Evolutionary conservation across 139 green algal species (phyloP), one percentile per base, ranked within the genome.

Genomic region (Chlamydomonas asymmetrica): DNA sequence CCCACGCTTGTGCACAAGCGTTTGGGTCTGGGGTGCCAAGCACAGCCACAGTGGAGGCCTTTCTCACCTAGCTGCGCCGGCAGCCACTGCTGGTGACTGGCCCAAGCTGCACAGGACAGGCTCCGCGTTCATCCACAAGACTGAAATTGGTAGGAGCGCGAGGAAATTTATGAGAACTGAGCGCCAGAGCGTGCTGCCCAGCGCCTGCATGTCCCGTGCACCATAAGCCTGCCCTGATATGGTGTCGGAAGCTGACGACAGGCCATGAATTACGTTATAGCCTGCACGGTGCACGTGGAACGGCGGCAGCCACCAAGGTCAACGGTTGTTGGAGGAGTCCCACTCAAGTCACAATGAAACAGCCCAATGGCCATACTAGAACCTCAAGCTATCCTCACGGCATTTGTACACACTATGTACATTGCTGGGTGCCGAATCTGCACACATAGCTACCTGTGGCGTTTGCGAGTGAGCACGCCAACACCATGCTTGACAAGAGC

Each of bases 91-190:
- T 23, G 63, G 70, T 7, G 29, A 2, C 56, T 83, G 77, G 3
- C 70, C 77, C 70, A 83, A 70, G 2, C 20, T 32, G 13, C 23
- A 31, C 3, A 83, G 71, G 16, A 83, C 49, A 9, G 27, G 38
- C 65, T 83, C 78, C 23, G 71, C 71, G 41, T 76, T 61, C 56
- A 54, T 41, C 78, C 78, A 83, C 22, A 67, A 54, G 35, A 37
- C 37, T 2, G 63, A 64, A 57, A 83, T 69, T 54, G 71, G 71
- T 40, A 79, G 57, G 32, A 63, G 70, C 5, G 71, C 62, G 22
- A 70, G 38, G 37, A 27, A n/a, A 37, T 57, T 68, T 50, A 83
- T 71, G 32, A 59, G 40, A 37, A 83, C 23, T 4, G 78, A 68
- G 56, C 78, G 78, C 71, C 76, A 65, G 54, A 83, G 64, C 35